A percentile compares a stretch with the other conserved stretches of the same genome.
Evolutionary conservation across 2,329 filamentous ascomycete species (phyloP).

Genomic region (Curvularia eragrostidis): DNA sequence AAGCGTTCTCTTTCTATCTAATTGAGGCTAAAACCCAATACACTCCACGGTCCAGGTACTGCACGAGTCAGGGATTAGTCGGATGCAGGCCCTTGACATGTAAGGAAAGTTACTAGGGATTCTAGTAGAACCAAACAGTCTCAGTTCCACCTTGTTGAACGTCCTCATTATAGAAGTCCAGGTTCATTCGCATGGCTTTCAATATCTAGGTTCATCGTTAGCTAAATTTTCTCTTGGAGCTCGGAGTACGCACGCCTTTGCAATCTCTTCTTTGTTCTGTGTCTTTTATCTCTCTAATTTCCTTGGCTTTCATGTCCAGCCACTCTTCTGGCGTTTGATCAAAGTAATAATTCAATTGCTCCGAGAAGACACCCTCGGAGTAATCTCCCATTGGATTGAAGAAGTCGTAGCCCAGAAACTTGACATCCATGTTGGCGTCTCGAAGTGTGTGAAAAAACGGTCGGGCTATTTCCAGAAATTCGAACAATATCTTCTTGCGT

Average conservation of each 20-base stretch:
- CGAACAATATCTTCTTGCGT: slow-evolving; percentile 5
- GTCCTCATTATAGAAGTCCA: slow-evolving; percentile 1
- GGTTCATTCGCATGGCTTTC: slow-evolving; percentile 9
- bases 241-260: background rate
- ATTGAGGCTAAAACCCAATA: too few species aligned
- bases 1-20: too few species aligned
- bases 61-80: too few species aligned
- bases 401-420: slow-evolving; percentile 15
- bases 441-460: slow-evolving; percentile 4
- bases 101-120: background rate
- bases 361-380: slow-evolving; percentile 1
- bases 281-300: slow-evolving; percentile 6
- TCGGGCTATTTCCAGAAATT: slow-evolving; percentile 13
- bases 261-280: slow-evolving; percentile 1
- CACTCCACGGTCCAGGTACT: background rate
- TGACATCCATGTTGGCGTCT: slow-evolving; percentile 6
- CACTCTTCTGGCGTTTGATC: slow-evolving; percentile 11
- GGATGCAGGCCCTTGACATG: too few species aligned
- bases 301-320: slow-evolving; percentile 16
- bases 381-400: slow-evolving; percentile 8
- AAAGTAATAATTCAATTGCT: slow-evolving; percentile 19
- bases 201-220: slow-evolving; percentile 9
- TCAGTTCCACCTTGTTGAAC: background rate
- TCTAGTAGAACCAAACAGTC: background rate
- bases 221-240: background rate